phyloP scores from a whole-genome alignment of 2,329 filamentous ascomycete genomes.

The Aspergillus bombycis region DNA sequence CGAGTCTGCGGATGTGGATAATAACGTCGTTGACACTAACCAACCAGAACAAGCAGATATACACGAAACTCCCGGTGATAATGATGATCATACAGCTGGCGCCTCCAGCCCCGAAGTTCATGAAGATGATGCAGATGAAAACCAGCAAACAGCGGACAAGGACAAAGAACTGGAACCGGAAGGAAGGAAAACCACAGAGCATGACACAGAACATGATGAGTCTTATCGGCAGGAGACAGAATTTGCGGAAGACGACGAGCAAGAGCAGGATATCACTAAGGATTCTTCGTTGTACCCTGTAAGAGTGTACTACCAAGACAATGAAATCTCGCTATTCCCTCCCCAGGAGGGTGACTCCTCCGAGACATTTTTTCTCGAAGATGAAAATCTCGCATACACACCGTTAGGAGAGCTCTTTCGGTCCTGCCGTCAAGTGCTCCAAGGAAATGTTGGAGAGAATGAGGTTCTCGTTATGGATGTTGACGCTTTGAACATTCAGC shows the following conservation, averaged over 20 bases:
- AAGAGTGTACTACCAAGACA: conserved; percentile 58
- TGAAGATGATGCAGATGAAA: conserved; percentile 19
- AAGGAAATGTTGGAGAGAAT: conserved; percentile 57
- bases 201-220: conserved; percentile 13
- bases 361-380: conserved; percentile 60
- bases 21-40: conserved; percentile 25
- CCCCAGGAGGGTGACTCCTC: conserved; percentile 56
- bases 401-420: conserved; percentile 59
- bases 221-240: conserved; percentile 12
- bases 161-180: conserved; percentile 11
- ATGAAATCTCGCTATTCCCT: conserved; percentile 62
- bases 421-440: conserved; percentile 58
- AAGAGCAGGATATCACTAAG: conserved; percentile 7
- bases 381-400: conserved; percentile 57
- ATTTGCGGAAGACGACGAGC: conserved; percentile 14
- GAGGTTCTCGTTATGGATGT: conserved; percentile 62
- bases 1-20: conserved; percentile 7
- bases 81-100: conserved; percentile 7
- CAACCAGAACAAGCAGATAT: conserved; percentile 20
- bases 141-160: conserved; percentile 15
- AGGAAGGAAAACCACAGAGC: conserved; percentile 9
- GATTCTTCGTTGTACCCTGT: conserved; percentile 48
- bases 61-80: conserved; percentile 5
- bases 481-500: conserved; percentile 57
- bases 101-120: conserved; percentile 18